phyloP scores from a whole-genome alignment of 495 filamentous ascomycete genomes.

The Aspergillus leporis region DNA sequence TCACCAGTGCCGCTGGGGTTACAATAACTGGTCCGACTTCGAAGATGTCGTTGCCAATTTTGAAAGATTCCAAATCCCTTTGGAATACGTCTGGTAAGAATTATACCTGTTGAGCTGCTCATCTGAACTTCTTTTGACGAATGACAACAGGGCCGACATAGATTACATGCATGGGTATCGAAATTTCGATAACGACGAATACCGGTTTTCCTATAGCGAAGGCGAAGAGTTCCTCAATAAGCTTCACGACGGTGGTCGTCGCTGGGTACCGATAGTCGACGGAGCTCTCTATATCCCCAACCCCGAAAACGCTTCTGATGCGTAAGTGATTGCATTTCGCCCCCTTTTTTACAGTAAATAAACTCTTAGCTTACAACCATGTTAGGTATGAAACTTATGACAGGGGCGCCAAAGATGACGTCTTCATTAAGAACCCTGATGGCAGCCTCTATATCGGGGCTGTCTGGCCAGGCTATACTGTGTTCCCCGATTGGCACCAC shows the following conservation, averaged over 20 bases:
- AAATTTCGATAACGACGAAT: constrained; percentile 58
- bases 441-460: constrained; percentile 61
- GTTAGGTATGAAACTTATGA: constrained; percentile 62
- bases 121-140: not conserved
- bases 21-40: constrained; percentile 56
- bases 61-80: constrained; percentile 59
- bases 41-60: constrained; percentile 59
- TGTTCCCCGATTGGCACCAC: constrained; percentile 64
- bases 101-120: not conserved
- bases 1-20: constrained; percentile 69
- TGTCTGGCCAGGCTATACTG: constrained; percentile 68
- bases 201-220: constrained; percentile 48
- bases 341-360: too few species aligned
- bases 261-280: constrained; percentile 86
- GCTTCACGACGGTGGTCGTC: constrained; percentile 66
- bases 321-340: constrained; percentile 34
- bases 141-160: constrained; percentile 50
- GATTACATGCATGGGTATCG: constrained; percentile 61
- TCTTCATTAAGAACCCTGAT: constrained; percentile 65
- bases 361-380: not conserved
- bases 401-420: constrained; percentile 61
- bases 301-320: constrained; percentile 68
- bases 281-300: constrained; percentile 78
- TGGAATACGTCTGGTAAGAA: constrained; percentile 67
- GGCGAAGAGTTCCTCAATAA: constrained; percentile 60